phyloP scores from a whole-genome alignment of 306 rosid species.

The Dryas drummondii region DNA sequence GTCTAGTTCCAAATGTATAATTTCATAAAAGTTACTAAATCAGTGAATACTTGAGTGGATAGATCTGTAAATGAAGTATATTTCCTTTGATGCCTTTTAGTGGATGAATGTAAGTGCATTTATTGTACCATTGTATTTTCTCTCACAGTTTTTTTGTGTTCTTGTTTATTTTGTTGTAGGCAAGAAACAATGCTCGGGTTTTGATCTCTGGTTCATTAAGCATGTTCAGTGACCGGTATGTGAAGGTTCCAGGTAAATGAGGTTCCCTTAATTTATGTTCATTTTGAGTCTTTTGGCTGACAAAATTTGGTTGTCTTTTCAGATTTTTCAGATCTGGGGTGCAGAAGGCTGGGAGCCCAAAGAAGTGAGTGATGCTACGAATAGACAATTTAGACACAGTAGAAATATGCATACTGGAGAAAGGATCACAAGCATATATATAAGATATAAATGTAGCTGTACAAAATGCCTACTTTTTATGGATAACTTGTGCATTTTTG shows the following conservation, averaged over 20 bases:
- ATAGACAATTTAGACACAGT: background rate
- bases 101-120: background rate
- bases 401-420: background rate
- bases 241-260: constrained; percentile 4
- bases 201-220: constrained; percentile 87
- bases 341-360: constrained; percentile 78
- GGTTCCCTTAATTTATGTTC: constrained; percentile 1
- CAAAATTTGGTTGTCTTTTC: constrained; percentile 29
- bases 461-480: background rate
- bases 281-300: constrained; percentile 5
- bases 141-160: background rate
- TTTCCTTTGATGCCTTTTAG: background rate
- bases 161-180: constrained; percentile 41
- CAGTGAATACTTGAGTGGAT: background rate
- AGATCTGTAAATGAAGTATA: background rate
- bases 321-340: constrained; percentile 83
- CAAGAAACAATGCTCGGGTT: constrained; percentile 97
- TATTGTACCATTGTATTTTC: background rate
- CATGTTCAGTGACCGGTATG: constrained; percentile 83
- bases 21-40: background rate
- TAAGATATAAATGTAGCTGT: background rate
- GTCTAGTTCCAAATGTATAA: background rate
- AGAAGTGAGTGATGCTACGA: constrained; percentile 58
- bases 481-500: background rate
- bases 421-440: background rate